Conservation (phyloP, 805 yeast genomes). For the Yamadazyma endophytica region DNA sequence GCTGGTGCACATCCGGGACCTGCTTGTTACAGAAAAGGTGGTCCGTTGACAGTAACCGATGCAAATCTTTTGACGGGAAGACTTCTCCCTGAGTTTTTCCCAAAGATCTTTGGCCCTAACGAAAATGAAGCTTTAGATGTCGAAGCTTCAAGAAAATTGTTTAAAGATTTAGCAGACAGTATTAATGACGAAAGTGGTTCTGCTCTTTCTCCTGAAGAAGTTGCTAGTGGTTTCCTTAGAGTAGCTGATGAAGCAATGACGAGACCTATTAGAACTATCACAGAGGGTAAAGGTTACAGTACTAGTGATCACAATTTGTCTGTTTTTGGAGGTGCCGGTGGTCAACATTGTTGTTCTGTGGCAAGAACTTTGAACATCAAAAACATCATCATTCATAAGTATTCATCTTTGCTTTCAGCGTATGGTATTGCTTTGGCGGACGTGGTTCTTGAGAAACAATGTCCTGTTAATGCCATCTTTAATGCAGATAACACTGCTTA, state of each 20-base stretch:
- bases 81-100: constrained; percentile 2
- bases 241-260: constrained; percentile 30
- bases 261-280: constrained; percentile 24
- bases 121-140: constrained; percentile 25
- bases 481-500: constrained; percentile 19
- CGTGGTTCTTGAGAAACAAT: constrained; percentile 25
- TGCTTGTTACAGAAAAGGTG: no score
- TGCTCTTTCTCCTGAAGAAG: constrained; percentile 21
- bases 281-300: constrained; percentile 26
- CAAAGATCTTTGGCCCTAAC: constrained; percentile 30
- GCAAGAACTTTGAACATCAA: constrained; percentile 21
- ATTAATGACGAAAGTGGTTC: constrained; percentile 34
- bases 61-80: constrained; percentile 3
- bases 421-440: constrained; percentile 25
- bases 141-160: constrained; percentile 43
- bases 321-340: constrained; percentile 29
- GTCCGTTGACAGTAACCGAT: constrained; percentile 13
- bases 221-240: constrained; percentile 25
- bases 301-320: constrained; percentile 23
- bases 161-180: constrained; percentile 38
- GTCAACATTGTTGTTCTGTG: constrained; percentile 20
- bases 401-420: constrained; percentile 23
- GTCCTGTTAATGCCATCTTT: constrained; percentile 24
- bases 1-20: constrained; percentile 36
- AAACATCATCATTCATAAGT: constrained; percentile 23